A percentile compares a stretch with the other conserved stretches of the same genome.
Conservation (phyloP, 2,329 filamentous ascomycete genomes). For the Talaromyces sp. region DNA sequence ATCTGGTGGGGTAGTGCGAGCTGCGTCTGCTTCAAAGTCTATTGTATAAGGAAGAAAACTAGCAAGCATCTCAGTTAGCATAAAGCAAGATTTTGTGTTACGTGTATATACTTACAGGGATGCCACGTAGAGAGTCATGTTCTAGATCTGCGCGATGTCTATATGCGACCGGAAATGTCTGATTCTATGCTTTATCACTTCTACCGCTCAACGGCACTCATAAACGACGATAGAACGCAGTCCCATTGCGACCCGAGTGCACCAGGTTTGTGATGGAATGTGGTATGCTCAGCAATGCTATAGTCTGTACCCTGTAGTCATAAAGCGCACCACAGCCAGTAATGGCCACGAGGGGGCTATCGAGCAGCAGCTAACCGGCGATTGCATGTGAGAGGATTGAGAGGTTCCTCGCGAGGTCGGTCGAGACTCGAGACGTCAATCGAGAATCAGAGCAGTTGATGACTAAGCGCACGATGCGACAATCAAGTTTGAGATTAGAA, state of each 20-base stretch:
- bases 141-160: neutral
- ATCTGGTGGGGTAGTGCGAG: conserved; percentile 17
- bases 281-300: neutral
- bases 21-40: conserved; percentile 24
- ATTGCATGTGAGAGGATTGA: neutral
- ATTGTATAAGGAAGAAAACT: conserved; percentile 35
- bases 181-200: neutral
- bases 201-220: neutral
- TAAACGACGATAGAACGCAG: neutral
- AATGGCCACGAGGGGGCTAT: neutral
- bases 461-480: neutral
- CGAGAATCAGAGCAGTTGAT: neutral
- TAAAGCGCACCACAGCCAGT: neutral
- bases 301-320: neutral
- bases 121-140: conserved; percentile 31
- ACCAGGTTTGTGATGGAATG: neutral
- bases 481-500: neutral
- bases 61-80: neutral
- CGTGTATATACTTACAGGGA: conserved; percentile 24
- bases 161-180: neutral
- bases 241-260: neutral
- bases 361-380: neutral
- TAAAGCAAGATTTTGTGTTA: neutral
- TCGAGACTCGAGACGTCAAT: neutral
- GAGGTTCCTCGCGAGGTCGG: neutral